Evolutionary conservation across 139 green algal genomes (phyloP), one percentile per base, ranked within the genome.

Genomic region (Bryopsis sp.): DNA sequence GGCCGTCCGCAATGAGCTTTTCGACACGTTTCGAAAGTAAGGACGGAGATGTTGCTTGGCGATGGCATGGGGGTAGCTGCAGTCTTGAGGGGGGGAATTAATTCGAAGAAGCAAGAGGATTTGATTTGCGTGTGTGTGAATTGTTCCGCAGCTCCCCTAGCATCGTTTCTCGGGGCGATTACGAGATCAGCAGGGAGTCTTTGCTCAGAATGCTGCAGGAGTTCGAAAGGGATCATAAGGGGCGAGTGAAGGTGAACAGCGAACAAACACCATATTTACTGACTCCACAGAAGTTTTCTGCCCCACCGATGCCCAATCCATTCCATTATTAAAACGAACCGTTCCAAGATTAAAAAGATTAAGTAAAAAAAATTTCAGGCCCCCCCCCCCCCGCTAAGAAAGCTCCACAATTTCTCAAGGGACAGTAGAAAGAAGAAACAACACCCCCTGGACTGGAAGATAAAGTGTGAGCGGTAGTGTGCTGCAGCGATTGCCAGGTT

Each of bases 131-230:
- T 61, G 24, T 67, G 59, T 5, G 39, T 67, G 29, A n/a, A 31
- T 28, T 31, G 11, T 63, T 8, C 22, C 11, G n/a, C 54, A 67
- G 32, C 6, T 8, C 38, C 4, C 39, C 62, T 33, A 38, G 62
- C 26, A 35, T 69, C 32, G 62, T 69, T 15, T 69, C 62, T 6
- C 48, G n/a, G 54, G 62, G 54, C 5, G 89, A 94, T 47, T 95
- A 89, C 64, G 77, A 88, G 48, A 72, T 77, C 3, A 84, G 89
- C 61, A 80, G 82, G 43, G 70, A 81, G 35, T 86, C 79, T 22
- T 79, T 92, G 70, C 37, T 82, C 70, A 79, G 90, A 57, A 96
- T 93, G 84, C 88, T 97, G 15, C 58, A 70, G 6, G 83, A 90
- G 31, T 96, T 96, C 48, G 58, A 89, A 63, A 35, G n/a, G 8